Conservation (phyloP, 257 asterid species). For the Jacaranda copaia region DNA sequence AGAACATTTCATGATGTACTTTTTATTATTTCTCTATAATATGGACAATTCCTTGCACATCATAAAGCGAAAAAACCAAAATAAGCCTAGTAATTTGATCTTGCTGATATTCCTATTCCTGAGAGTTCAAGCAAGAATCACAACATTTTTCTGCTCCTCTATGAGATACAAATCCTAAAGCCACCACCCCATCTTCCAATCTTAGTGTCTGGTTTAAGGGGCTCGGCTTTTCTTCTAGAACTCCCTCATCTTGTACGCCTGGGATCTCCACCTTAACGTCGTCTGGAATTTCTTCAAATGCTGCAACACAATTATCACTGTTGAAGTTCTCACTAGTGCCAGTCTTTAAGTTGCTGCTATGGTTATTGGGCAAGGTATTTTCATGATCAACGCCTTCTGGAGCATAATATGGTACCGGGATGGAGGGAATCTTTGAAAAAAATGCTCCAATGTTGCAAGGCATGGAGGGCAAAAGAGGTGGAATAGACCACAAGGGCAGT, state of each 20-base stretch:
- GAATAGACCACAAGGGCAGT: constrained; percentile 62
- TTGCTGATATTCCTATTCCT: background rate
- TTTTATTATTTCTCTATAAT: constrained; percentile 23
- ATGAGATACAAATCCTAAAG: constrained; percentile 40
- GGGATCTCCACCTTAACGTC: constrained; percentile 51
- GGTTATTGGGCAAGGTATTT: constrained; percentile 7
- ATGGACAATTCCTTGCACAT: constrained; percentile 36
- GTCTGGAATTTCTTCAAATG: constrained; percentile 21
- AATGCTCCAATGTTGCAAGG: constrained; percentile 45
- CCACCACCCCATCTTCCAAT: constrained; percentile 37
- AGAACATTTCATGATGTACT: background rate
- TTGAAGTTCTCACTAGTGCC: constrained; percentile 32
- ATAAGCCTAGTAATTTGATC: constrained; percentile 15
- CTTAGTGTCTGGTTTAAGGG: constrained; percentile 35
- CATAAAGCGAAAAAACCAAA: constrained; percentile 29
- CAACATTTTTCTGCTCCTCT: constrained; percentile 37
- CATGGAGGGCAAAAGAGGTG: constrained; percentile 61
- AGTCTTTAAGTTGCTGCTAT: constrained; percentile 27
- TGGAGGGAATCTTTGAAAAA: constrained; percentile 41
- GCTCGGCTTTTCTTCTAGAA: constrained; percentile 45
- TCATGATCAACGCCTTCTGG: constrained; percentile 39
- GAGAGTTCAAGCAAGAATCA: constrained; percentile 43
- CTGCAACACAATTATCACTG: constrained; percentile 26
- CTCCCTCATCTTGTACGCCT: constrained; percentile 39
- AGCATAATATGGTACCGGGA: constrained; percentile 36